Conservation (phyloP, 208 protist species). For the Trypanosoma mega region DNA sequence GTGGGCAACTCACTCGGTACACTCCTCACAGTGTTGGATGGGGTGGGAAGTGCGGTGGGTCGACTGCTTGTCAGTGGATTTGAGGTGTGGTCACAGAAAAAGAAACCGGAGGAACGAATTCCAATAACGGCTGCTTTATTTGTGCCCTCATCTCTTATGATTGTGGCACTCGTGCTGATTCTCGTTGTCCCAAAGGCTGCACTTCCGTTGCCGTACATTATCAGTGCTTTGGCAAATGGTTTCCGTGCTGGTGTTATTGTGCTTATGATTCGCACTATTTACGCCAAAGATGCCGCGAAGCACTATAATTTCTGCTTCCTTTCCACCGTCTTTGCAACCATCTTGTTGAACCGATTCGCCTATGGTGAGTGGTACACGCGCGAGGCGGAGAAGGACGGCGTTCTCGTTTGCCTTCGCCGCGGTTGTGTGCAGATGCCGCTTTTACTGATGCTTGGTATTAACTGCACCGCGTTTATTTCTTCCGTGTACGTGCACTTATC, state of each 20-base stretch:
- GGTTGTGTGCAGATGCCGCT: constrained; percentile 68
- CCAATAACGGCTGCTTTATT: constrained; percentile 63
- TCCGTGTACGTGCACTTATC: constrained; percentile 52
- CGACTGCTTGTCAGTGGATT: constrained; percentile 65
- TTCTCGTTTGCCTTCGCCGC: constrained; percentile 50
- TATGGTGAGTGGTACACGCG: constrained; percentile 72
- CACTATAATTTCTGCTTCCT: constrained; percentile 79
- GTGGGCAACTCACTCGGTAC: constrained; percentile 40
- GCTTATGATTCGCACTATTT: constrained; percentile 66
- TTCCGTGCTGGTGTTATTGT: constrained; percentile 49
- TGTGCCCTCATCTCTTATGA: constrained; percentile 41
- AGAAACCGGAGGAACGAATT: constrained; percentile 56
- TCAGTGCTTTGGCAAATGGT: constrained; percentile 67
- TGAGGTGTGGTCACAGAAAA: constrained; percentile 66
- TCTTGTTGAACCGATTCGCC: constrained; percentile 62
- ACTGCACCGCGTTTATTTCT: constrained; percentile 35
- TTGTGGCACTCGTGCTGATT: constrained; percentile 37
- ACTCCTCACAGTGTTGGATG: constrained; percentile 62
- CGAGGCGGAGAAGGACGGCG: constrained; percentile 39
- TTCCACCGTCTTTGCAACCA: constrained; percentile 30
- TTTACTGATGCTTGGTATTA: constrained; percentile 42
- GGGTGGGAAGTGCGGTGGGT: constrained; percentile 65
- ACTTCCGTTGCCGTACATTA: constrained; percentile 48
- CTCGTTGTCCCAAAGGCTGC: constrained; percentile 32
- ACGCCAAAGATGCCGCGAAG: constrained; percentile 65